These are phyloP conservation scores for Aspergillus sp. DNA, from an alignment of 2,329 filamentous ascomycete species.

Conservation along the genomic window DNA sequence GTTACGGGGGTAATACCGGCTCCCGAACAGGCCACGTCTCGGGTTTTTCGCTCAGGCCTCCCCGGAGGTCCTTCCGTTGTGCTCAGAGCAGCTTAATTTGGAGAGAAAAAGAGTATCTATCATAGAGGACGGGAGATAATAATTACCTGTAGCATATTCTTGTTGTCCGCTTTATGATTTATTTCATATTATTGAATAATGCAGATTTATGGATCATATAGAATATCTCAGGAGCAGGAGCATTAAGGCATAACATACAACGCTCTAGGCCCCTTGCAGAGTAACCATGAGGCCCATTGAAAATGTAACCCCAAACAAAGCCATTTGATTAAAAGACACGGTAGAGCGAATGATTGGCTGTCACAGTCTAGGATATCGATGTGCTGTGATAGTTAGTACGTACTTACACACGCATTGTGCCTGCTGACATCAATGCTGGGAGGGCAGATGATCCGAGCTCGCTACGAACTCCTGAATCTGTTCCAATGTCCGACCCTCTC, in stretches of 20 bases:
- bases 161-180: too few species aligned
- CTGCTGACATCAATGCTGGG: background rate
- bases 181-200: too few species aligned
- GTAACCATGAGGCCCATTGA: background rate
- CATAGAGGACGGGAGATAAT: too few species aligned
- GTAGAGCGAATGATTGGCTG: background rate
- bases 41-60: constrained; percentile 2
- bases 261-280: background rate
- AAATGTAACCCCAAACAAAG: constrained; percentile 1
- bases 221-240: background rate
- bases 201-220: background rate
- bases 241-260: background rate
- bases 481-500: background rate
- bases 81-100: background rate
- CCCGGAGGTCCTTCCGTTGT: background rate
- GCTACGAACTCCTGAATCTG: background rate
- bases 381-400: background rate
- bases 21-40: constrained; percentile 15
- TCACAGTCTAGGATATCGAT: background rate
- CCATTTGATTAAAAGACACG: background rate
- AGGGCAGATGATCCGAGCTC: background rate
- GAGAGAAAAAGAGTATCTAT: too few species aligned
- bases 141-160: too few species aligned
- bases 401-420: background rate
- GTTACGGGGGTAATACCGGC: constrained; percentile 2